Evolutionary conservation across 768 basidiomycete genomes (phyloP).

Genomic region (Suillus subluteus): DNA sequence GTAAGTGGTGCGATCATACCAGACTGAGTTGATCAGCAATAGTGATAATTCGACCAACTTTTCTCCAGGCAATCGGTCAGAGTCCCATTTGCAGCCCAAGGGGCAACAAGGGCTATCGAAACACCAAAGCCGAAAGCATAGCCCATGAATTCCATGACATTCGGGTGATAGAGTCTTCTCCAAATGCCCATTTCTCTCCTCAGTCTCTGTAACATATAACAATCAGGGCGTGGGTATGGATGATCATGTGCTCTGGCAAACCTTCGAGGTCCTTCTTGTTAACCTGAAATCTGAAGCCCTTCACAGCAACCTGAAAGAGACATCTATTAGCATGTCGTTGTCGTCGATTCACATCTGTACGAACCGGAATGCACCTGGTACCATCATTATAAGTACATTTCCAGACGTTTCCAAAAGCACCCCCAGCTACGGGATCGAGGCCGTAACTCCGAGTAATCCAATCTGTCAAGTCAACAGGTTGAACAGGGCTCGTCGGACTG

Average conservation of each 20-base stretch:
- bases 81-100: conserved; percentile 25
- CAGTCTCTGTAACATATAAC: conserved; percentile 16
- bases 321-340: not conserved
- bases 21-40: not conserved
- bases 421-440: conserved; percentile 4
- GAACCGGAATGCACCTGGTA: not conserved
- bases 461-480: not conserved
- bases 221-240: not conserved
- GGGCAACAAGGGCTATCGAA: conserved; percentile 25
- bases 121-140: conserved; percentile 26
- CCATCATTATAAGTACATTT: conserved; percentile 13
- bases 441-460: conserved; percentile 6
- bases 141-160: conserved; percentile 29
- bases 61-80: conserved; percentile 11
- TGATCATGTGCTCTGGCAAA: not conserved
- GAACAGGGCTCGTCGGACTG: not conserved
- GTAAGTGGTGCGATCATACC: not conserved
- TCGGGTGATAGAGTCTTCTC: conserved; percentile 22
- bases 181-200: conserved; percentile 29
- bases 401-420: conserved; percentile 16
- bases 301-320: conserved; percentile 17
- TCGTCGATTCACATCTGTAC: not conserved
- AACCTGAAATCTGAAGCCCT: conserved; percentile 9
- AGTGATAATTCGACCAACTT: not conserved
- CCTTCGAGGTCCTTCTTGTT: not conserved